Base-by-base conservation (phyloP, 1,284 basidiomycete species). In the Tremellales sp. region DNA sequence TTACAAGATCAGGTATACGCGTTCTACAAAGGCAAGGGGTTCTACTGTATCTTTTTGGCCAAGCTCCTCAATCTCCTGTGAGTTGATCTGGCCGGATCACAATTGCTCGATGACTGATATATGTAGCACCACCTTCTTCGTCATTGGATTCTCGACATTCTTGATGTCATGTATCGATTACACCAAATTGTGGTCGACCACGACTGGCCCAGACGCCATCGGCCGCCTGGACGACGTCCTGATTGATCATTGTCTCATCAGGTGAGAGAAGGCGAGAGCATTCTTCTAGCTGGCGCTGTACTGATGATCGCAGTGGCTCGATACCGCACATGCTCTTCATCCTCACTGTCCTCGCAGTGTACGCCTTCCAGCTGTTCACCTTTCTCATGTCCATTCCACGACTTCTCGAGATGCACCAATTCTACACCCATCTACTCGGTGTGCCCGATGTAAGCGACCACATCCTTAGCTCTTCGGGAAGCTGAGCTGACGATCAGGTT, bases 81-180 rank as follows among this genome's bases (percentile, higher is more conserved):
- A 74, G 89, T 82, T 19, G n/a, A 4, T 17, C 4, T 7, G 11
- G 39, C 47, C 51, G 48, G n/a, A 42, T 19, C 13, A n/a, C n/a
- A n/a, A n/a, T n/a, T 17, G 13, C 33, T n/a, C n/a, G n/a, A n/a
- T 36, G 33, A 36, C 33, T 15, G 13, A 48, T 74, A n/a, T n/a
- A n/a, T n/a, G n/a, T n/a, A 96, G 91, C 62, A 98, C 94, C 54
- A 84, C 94, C 36, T 92, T 92, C 49, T 99, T 98, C 71, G 94
- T 97, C 40, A 94, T 97, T 62, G 82, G 82, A 21, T 99, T 99
- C 75, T 93, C 94, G 7, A 94, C 92, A 4, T 98, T 99, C 72
- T 78, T 99, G 12, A 75, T 94, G 7, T 89, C 92, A 26, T 99
- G 94, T 72, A 82, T 99, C 61, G 91, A 99, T 73, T 97, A 97